Conservation (phyloP, 192 early-diverging fungal genomes). For the Entomortierella lignicola region DNA sequence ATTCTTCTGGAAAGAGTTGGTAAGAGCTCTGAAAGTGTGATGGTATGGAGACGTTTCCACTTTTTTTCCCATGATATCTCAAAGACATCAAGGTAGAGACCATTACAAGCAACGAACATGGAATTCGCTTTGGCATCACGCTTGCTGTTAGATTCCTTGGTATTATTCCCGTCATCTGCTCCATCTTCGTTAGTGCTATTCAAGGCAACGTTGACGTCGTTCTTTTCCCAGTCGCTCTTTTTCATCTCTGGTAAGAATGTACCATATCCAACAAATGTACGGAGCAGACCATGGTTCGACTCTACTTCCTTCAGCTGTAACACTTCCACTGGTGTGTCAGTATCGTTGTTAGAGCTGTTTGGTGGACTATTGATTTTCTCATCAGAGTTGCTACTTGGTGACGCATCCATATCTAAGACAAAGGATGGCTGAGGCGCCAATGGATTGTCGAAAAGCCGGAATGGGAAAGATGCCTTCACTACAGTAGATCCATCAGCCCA, state of each 20-base stretch:
- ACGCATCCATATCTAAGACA: conserved; percentile 15
- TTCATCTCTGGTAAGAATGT: conserved; percentile 27
- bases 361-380: neutral
- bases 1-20: conserved; percentile 49
- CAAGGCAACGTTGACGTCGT: conserved; percentile 19
- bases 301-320: conserved; percentile 13
- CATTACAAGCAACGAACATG: conserved; percentile 42
- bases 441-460: conserved; percentile 40
- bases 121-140: neutral
- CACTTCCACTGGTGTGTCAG: neutral
- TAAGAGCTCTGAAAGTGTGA: conserved; percentile 28
- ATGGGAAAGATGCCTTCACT: conserved; percentile 25
- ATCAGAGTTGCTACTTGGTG: neutral
- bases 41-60: conserved; percentile 38
- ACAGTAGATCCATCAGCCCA: conserved; percentile 25
- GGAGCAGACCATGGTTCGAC: conserved; percentile 3
- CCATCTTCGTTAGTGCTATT: neutral
- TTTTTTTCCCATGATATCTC: conserved; percentile 29
- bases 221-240: conserved; percentile 40
- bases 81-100: conserved; percentile 39
- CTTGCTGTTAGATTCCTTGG: conserved; percentile 6
- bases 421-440: conserved; percentile 17
- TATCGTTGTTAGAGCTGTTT: neutral
- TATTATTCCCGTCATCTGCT: conserved; percentile 10
- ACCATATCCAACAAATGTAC: conserved; percentile 32